A percentile compares a stretch with the other conserved stretches of the same genome.
phyloP scores from a whole-genome alignment of 495 filamentous ascomycete species.

The Annulohypoxylon moriforme region DNA sequence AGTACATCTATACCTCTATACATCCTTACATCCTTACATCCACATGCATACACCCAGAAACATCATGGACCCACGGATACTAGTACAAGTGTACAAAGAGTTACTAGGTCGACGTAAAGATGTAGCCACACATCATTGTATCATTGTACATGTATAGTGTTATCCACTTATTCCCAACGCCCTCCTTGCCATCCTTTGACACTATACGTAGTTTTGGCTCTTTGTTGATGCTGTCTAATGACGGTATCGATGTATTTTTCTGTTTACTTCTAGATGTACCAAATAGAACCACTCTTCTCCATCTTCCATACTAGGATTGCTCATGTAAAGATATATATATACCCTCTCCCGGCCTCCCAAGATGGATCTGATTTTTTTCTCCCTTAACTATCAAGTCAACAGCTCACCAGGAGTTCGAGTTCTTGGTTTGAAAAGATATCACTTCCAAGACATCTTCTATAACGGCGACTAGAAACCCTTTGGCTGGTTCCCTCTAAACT shows the following conservation, averaged over 20 bases:
- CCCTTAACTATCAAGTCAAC: slow-evolving; percentile 8
- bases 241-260: slow-evolving; percentile 15
- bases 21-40: no score
- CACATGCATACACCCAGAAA: no score
- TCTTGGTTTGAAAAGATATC: slow-evolving; percentile 16
- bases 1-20: neutral
- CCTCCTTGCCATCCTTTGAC: slow-evolving; percentile 10
- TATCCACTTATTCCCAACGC: slow-evolving; percentile 40
- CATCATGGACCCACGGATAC: neutral
- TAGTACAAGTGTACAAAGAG: slow-evolving; percentile 13
- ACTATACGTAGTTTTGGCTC: slow-evolving; percentile 15
- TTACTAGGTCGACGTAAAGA: neutral
- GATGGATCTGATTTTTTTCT: slow-evolving; percentile 10
- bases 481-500: slow-evolving; percentile 18
- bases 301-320: neutral
- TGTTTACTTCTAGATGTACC: slow-evolving; percentile 20
- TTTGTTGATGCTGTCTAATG: slow-evolving; percentile 23
- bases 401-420: slow-evolving; percentile 25
- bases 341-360: slow-evolving; percentile 25
- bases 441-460: slow-evolving; percentile 13
- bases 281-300: slow-evolving; percentile 27
- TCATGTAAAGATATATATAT: slow-evolving; percentile 38
- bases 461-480: slow-evolving; percentile 7
- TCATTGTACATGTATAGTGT: slow-evolving; percentile 44
- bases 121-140: slow-evolving; percentile 38